A percentile compares a stretch with the other conserved stretches of the same genome.
Evolutionary conservation across 805 yeast genomes (phyloP).

Genomic region (Starmerella bacillaris): DNA sequence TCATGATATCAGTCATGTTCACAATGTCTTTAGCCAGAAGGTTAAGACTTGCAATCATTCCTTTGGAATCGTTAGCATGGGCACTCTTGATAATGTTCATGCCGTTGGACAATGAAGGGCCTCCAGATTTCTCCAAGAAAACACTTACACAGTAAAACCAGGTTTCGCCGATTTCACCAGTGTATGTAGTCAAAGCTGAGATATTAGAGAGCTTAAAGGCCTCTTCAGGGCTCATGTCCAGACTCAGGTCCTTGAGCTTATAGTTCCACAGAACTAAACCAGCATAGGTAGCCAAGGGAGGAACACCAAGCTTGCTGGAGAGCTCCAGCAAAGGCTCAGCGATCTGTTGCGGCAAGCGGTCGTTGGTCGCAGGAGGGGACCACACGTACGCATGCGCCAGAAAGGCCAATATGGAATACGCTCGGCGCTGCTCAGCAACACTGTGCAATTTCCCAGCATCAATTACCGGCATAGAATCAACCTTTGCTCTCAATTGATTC

Average conservation of each 20-base stretch:
- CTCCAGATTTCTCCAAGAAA: slow-evolving; percentile 69
- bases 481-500: slow-evolving; percentile 37
- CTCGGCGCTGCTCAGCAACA: slow-evolving; percentile 47
- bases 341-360: slow-evolving; percentile 45
- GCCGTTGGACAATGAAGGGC: slow-evolving; percentile 49
- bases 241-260: slow-evolving; percentile 38
- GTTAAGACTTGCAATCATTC: slow-evolving; percentile 35
- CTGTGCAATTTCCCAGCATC: slow-evolving; percentile 29
- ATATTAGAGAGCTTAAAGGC: slow-evolving; percentile 26
- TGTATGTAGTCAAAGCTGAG: slow-evolving; percentile 65
- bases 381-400: slow-evolving; percentile 79
- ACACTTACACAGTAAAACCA: slow-evolving; percentile 89
- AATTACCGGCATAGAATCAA: slow-evolving; percentile 49
- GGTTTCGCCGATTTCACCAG: slow-evolving; percentile 78
- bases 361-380: slow-evolving; percentile 42
- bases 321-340: slow-evolving; percentile 53
- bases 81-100: slow-evolving; percentile 45
- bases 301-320: slow-evolving; percentile 45
- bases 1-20: slow-evolving; percentile 48
- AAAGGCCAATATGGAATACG: slow-evolving; percentile 63
- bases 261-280: slow-evolving; percentile 80
- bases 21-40: slow-evolving; percentile 59
- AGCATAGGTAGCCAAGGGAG: slow-evolving; percentile 79
- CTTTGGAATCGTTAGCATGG: slow-evolving; percentile 28
- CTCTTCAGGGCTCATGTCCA: too few species aligned